Evolutionary conservation across 2,329 filamentous ascomycete genomes (phyloP), one percentile per base, ranked within the genome.

Genomic region (Ceratocystis colombiana): DNA sequence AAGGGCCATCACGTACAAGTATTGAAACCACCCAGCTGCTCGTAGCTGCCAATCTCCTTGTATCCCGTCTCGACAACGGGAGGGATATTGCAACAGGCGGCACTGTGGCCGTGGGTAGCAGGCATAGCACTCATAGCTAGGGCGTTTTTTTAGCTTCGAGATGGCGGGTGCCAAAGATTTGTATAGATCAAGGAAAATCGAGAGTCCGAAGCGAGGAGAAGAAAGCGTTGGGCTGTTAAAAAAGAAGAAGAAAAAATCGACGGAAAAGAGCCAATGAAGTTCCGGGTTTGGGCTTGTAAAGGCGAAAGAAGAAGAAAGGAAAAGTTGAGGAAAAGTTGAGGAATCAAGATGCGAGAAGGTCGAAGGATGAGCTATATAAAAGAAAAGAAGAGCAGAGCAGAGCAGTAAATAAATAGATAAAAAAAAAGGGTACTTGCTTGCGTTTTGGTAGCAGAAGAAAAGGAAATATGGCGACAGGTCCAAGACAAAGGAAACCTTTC

Each of bases 51-150:
- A 75, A 82, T 83, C 45, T 75, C 73, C 64, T 78, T 71, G 73
- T 86, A 86, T 12, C 78, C 81, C 69, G 79, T 78, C 5, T 84
- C 82, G 7, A 84, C 81, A 64, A 84, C 77, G 6, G 67, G 67
- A 8, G 67, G 64, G 15, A 66, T 45, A 71, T 81, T 83, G 73
- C 82, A 84, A 77, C 82, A 84, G 71, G 81, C 78, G 73, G 78
- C 75, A 71, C 77, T 81, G 73, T 84, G 81, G 73, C 80, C 81
- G 72, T 78, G 76, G 68, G 78, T 76, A 25, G 79, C 79, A 53
- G 77, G 77, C 78, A 80, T 80, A 44, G 77, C 75, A 71, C 79
- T 79, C 79, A 81, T 81, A 20, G n/a, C 22, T 22, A 7, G 17
- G 6, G 17, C 2, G 6, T 17, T 33, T 7, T 7, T 62, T 50